These are phyloP conservation scores for Berkeleyomyces rouxiae DNA, from an alignment of 2,329 filamentous ascomycete species.

Conservation along the genomic window DNA sequence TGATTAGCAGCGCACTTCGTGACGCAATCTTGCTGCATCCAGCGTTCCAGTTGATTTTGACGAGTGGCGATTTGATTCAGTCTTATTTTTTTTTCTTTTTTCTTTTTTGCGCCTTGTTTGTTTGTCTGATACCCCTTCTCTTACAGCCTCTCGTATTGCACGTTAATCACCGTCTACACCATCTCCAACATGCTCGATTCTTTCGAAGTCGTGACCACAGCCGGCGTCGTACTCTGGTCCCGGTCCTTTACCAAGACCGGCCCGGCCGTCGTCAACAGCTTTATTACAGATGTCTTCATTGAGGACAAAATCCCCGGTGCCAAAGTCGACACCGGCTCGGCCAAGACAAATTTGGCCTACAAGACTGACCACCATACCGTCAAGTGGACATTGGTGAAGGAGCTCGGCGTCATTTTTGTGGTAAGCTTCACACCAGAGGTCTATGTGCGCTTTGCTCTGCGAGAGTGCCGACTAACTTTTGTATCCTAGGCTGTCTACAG, in stretches of 20 bases:
- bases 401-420: slow-evolving; percentile 88
- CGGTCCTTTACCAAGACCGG: slow-evolving; percentile 67
- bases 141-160: slow-evolving; percentile 4
- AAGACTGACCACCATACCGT: slow-evolving; percentile 86
- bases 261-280: slow-evolving; percentile 73
- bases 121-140: not conserved
- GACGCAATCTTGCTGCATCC: too few relatives aligned
- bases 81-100: not conserved
- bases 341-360: slow-evolving; percentile 55
- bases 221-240: slow-evolving; percentile 93
- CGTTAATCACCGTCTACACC: not conserved
- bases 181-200: slow-evolving; percentile 57
- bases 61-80: not conserved
- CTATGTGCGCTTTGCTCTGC: not conserved
- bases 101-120: not conserved
- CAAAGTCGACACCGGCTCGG: slow-evolving; percentile 40
- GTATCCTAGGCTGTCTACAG: slow-evolving; percentile 72
- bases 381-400: slow-evolving; percentile 86
- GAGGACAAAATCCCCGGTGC: slow-evolving; percentile 64
- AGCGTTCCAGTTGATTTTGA: not conserved
- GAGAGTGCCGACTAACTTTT: not conserved
- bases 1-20: too few relatives aligned
- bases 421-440: slow-evolving; percentile 27
- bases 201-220: slow-evolving; percentile 92
- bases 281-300: slow-evolving; percentile 94